Evolutionary conservation across 177 flowering plant species (phyloP).

Genomic region (Vitis hybrid): DNA sequence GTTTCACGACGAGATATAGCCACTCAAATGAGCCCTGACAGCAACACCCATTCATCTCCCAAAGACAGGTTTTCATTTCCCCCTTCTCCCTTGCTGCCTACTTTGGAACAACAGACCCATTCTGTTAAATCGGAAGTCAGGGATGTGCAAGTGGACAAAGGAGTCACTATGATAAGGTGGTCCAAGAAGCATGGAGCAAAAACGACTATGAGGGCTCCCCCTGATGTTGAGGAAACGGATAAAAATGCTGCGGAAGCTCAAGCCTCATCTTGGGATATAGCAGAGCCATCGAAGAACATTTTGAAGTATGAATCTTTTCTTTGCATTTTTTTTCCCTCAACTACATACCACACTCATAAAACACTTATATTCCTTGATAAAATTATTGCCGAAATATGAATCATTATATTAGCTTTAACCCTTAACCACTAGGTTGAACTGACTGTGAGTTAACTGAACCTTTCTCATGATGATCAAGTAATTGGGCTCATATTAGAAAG

Average conservation of each 20-base stretch:
- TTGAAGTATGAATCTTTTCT: conserved; percentile 46
- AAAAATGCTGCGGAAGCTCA: conserved; percentile 35
- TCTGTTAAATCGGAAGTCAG: conserved; percentile 55
- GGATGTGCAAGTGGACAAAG: conserved; percentile 83
- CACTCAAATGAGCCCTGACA: conserved; percentile 90
- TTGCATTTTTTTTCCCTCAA: not conserved
- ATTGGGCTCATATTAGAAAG: too few relatives aligned
- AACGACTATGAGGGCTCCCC: conserved; percentile 29
- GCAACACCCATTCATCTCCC: conserved; percentile 55
- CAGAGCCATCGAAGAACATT: conserved; percentile 48
- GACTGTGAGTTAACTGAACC: not conserved
- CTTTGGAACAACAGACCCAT: conserved; percentile 31
- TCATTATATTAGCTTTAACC: too few relatives aligned
- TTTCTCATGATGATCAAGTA: too few relatives aligned
- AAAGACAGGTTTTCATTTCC: conserved; percentile 35
- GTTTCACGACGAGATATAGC: conserved; percentile 85
- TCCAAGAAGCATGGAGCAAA: conserved; percentile 49
- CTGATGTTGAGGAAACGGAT: conserved; percentile 39
- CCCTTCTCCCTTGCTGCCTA: conserved; percentile 37
- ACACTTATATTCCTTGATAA: not conserved
- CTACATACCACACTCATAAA: not conserved
- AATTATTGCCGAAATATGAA: too few relatives aligned
- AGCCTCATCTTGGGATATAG: conserved; percentile 56
- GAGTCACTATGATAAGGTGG: conserved; percentile 60
- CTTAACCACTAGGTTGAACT: too few relatives aligned